phyloP scores from a whole-genome alignment of 257 asterid species.

The Echites panduratus region DNA sequence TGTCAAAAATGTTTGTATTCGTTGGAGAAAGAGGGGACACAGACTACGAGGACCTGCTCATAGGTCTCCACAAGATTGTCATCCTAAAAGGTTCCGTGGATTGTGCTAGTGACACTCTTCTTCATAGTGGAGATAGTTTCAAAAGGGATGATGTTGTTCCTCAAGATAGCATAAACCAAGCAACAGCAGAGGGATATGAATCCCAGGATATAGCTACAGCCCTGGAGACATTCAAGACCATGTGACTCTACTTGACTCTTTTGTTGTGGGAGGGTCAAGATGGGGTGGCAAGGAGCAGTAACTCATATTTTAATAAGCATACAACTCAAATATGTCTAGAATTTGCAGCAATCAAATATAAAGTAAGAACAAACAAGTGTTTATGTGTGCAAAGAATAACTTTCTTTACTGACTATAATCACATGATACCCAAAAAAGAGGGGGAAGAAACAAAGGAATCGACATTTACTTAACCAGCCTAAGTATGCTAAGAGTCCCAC shows the following conservation, averaged over 20 bases:
- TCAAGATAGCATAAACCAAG: conserved; percentile 30
- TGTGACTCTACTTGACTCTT: conserved; percentile 21
- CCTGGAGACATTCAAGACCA: conserved; percentile 35
- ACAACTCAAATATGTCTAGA: conserved; percentile 7
- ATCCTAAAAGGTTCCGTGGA: conserved; percentile 45
- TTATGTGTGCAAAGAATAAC: neutral
- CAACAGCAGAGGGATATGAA: conserved; percentile 41
- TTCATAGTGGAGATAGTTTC: conserved; percentile 34
- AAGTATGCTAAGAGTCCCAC: too few relatives aligned
- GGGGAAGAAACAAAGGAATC: neutral
- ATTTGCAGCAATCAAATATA: conserved; percentile 1
- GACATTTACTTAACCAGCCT: neutral
- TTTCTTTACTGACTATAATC: neutral
- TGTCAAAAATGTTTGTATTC: conserved; percentile 45
- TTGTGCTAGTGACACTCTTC: conserved; percentile 36
- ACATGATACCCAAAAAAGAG: neutral
- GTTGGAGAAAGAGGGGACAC: conserved; percentile 65
- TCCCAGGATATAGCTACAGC: conserved; percentile 40
- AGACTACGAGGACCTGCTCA: conserved; percentile 47
- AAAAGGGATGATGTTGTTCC: conserved; percentile 29
- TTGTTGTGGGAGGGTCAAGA: neutral
- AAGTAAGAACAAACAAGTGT: neutral
- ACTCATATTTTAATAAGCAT: conserved; percentile 7
- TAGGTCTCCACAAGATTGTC: conserved; percentile 58
- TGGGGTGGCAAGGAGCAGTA: neutral